Evolutionary conservation across 1,284 basidiomycete genomes (phyloP).

Genomic region (Leccinum angustisporum): DNA sequence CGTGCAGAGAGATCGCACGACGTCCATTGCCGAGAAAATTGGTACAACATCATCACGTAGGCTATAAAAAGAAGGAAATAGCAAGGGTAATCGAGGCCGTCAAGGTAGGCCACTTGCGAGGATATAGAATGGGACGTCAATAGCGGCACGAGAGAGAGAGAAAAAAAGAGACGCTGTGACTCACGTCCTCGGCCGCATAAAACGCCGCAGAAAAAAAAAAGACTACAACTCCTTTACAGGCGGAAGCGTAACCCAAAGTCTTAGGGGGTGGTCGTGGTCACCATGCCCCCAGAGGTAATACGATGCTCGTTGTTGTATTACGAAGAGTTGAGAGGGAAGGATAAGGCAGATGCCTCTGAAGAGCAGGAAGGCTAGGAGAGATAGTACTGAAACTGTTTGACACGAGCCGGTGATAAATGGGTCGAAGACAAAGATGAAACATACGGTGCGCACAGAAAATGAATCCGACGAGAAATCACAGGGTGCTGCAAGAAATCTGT

Average conservation of each 20-base stretch:
- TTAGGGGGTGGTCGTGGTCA: slow-evolving; percentile 22
- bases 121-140: background rate
- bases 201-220: background rate
- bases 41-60: slow-evolving; percentile 13
- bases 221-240: slow-evolving; percentile 30
- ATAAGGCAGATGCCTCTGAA: slow-evolving; percentile 31
- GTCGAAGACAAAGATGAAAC: background rate
- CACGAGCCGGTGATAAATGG: background rate
- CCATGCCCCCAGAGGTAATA: slow-evolving; percentile 37
- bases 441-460: slow-evolving; percentile 43
- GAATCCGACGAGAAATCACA: slow-evolving; percentile 19
- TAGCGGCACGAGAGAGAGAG: background rate
- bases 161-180: slow-evolving; percentile 1
- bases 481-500: too few relatives aligned
- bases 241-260: slow-evolving; percentile 32
- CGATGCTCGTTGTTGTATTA: slow-evolving; percentile 30
- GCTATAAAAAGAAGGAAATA: background rate
- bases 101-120: background rate
- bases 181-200: slow-evolving; percentile 13
- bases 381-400: slow-evolving; percentile 28
- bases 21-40: background rate
- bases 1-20: slow-evolving; percentile 2
- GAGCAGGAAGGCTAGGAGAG: slow-evolving; percentile 29
- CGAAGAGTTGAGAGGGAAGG: slow-evolving; percentile 30
- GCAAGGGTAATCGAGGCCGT: background rate